Evolutionary conservation across 1,284 basidiomycete species (phyloP), one percentile per base, ranked within the genome.

Genomic region (Ganoderma lingzhi): DNA sequence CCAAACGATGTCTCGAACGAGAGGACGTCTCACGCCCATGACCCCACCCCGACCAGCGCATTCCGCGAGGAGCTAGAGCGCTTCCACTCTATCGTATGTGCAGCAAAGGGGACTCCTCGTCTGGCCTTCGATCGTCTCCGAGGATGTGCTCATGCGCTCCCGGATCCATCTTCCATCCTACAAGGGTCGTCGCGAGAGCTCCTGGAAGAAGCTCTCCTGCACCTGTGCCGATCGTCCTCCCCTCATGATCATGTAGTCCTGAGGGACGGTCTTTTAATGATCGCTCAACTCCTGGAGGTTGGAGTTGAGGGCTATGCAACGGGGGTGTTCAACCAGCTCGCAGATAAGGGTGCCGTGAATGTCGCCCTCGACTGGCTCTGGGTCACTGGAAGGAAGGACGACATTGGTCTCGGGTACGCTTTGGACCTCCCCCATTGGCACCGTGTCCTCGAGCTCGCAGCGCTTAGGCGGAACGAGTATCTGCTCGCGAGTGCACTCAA

Each of bases 371-470:
- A 81, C 32, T 90, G 90, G 86, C 77, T 92, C 56, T 79, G 78
- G 30, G 87, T 90, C 82, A 82, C 84, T 15, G 78, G 28, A 37
- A 45, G 62, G 32, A 79, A 53, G 85, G 84, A 12, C 74, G 82
- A 72, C 83, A 51, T 76, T 71, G 8, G 87, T 87, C 0, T 83
- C 84, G n/a, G 77, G 37, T 68, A 68, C 45, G 53, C 59, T 10
- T 41, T 42, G 6, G 39, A 14, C 39, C 67, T 42, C 30, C 39
- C 64, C 6, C 30, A 51, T 12, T 89, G 87, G 80, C 85, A 88
- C 70, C 69, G 82, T 8, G 83, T 90, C 68, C 77, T 91, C 32
- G 79, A 84, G 44, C 77, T 82, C 17, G 86, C 83, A 71, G 65
- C 63, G 14, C 32, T 64, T n/a, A 64, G 23, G 1, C 35, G 64